Evolutionary conservation across 1,284 basidiomycete species (phyloP).

Genomic region (Pisolithus thermaeus): DNA sequence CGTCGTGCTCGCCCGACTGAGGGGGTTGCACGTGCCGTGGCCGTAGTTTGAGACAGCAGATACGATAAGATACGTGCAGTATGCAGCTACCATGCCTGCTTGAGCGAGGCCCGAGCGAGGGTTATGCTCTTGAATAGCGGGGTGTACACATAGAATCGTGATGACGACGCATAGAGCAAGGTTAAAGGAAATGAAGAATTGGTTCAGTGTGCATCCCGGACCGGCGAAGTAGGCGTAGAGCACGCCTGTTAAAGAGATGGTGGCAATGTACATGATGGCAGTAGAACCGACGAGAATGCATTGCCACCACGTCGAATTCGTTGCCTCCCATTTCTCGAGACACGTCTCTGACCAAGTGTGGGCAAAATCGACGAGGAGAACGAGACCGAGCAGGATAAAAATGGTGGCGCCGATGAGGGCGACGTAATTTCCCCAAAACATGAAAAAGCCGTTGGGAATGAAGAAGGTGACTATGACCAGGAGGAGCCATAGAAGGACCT

Average conservation of each 20-base stretch:
- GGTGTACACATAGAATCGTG: slow-evolving; percentile 82
- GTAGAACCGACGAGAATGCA: slow-evolving; percentile 96
- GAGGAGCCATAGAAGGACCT: slow-evolving; percentile 81
- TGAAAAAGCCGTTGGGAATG: slow-evolving; percentile 91
- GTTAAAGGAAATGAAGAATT: slow-evolving; percentile 95
- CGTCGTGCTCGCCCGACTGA: slow-evolving; percentile 65
- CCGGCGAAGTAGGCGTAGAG: slow-evolving; percentile 92
- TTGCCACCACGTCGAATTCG: slow-evolving; percentile 89
- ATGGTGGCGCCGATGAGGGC: slow-evolving; percentile 86
- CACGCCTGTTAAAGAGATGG: slow-evolving; percentile 80
- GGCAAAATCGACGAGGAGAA: slow-evolving; percentile 97
- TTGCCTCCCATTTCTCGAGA: slow-evolving; percentile 91
- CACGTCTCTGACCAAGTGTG: slow-evolving; percentile 98
- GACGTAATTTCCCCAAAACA: slow-evolving; percentile 94
- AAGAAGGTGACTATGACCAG: slow-evolving; percentile 83
- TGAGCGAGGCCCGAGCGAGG: slow-evolving; percentile 94
- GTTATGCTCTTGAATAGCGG: slow-evolving; percentile 88
- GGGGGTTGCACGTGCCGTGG: slow-evolving; percentile 84
- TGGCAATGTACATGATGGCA: slow-evolving; percentile 77
- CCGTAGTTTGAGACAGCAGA: slow-evolving; percentile 93
- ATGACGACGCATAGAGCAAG: slow-evolving; percentile 76
- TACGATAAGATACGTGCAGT: slow-evolving; percentile 94
- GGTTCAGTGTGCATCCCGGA: slow-evolving; percentile 84
- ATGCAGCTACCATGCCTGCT: slow-evolving; percentile 93
- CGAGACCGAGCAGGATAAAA: slow-evolving; percentile 95